Conservation (phyloP, 371 early-diverging fungal species). For the Mortierella sp. region DNA sequence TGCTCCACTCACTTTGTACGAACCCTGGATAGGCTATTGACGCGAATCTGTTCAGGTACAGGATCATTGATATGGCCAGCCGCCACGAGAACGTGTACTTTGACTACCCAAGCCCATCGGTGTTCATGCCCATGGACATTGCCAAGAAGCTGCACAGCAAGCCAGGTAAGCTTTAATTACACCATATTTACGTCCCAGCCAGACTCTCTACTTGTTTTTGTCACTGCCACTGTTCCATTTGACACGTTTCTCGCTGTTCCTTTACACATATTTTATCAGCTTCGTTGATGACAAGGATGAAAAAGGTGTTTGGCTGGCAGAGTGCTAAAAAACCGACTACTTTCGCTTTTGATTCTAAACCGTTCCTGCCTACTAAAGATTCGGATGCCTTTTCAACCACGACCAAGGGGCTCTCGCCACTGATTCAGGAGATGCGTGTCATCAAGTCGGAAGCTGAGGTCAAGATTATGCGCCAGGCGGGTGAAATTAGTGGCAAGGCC, state of each 20-base stretch:
- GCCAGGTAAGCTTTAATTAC: slow-evolving; percentile 33
- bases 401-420: slow-evolving; percentile 68
- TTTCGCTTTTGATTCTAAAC: slow-evolving; percentile 35
- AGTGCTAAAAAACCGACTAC: slow-evolving; percentile 27
- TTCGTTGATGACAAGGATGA: slow-evolving; percentile 28
- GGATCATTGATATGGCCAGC: slow-evolving; percentile 57
- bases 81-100: slow-evolving; percentile 61
- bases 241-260: background rate
- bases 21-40: slow-evolving; percentile 54
- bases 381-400: slow-evolving; percentile 43
- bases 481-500: slow-evolving; percentile 83
- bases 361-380: slow-evolving; percentile 30
- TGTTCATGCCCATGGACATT: slow-evolving; percentile 59
- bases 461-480: slow-evolving; percentile 84
- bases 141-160: slow-evolving; percentile 52
- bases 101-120: slow-evolving; percentile 58
- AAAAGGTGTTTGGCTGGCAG: slow-evolving; percentile 14
- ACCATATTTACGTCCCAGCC: background rate
- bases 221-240: background rate
- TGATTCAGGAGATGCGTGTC: slow-evolving; percentile 82
- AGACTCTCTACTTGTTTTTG: background rate
- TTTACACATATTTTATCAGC: background rate
- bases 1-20: background rate
- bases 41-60: slow-evolving; percentile 56
- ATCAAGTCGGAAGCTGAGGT: slow-evolving; percentile 86